Evolutionary conservation across 192 early-diverging fungal species (phyloP).

Genomic region (Coemansia sp.): DNA sequence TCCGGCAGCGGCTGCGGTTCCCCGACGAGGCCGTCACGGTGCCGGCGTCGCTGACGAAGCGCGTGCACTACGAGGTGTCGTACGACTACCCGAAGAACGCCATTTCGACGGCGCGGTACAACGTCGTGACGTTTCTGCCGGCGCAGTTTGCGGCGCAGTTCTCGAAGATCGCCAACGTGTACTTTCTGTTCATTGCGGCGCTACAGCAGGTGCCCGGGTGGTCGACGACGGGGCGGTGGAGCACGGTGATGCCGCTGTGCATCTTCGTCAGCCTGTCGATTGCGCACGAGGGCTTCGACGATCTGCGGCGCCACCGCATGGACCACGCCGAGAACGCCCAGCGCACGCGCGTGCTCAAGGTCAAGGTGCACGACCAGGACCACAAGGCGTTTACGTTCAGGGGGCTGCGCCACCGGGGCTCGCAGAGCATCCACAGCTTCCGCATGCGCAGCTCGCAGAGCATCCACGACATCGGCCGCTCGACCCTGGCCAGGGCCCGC

Average conservation of each 20-base stretch:
- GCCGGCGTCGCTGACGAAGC: slow-evolving; percentile 55
- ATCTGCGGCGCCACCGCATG: slow-evolving; percentile 65
- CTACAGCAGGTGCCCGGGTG: slow-evolving; percentile 78
- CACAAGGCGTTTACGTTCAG: slow-evolving; percentile 53
- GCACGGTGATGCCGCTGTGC: slow-evolving; percentile 71
- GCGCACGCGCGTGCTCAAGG: slow-evolving; percentile 55
- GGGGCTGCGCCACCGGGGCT: slow-evolving; percentile 40
- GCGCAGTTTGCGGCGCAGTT: slow-evolving; percentile 98
- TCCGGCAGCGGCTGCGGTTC: slow-evolving; percentile 44
- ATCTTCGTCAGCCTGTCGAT: slow-evolving; percentile 78
- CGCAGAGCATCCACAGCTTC: slow-evolving; percentile 56
- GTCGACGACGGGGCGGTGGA: slow-evolving; percentile 78
- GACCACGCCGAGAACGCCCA: slow-evolving; percentile 65
- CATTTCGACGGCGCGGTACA: slow-evolving; percentile 84
- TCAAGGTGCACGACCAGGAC: slow-evolving; percentile 55
- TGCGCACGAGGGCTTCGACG: slow-evolving; percentile 76
- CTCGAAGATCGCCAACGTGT: slow-evolving; percentile 91
- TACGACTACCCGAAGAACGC: slow-evolving; percentile 55
- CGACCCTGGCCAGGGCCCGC: slow-evolving; percentile 20
- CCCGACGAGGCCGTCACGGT: slow-evolving; percentile 43
- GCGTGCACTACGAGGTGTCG: slow-evolving; percentile 56
- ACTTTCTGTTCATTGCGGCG: slow-evolving; percentile 87
- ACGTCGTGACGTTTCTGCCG: slow-evolving; percentile 81
- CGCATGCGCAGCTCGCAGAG: slow-evolving; percentile 47
- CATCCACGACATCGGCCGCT: slow-evolving; percentile 40